A percentile compares a stretch with the other conserved stretches of the same genome.
These are phyloP conservation scores for Avicennia marina DNA, from an alignment of 257 asterid species.

Conservation along the genomic window DNA sequence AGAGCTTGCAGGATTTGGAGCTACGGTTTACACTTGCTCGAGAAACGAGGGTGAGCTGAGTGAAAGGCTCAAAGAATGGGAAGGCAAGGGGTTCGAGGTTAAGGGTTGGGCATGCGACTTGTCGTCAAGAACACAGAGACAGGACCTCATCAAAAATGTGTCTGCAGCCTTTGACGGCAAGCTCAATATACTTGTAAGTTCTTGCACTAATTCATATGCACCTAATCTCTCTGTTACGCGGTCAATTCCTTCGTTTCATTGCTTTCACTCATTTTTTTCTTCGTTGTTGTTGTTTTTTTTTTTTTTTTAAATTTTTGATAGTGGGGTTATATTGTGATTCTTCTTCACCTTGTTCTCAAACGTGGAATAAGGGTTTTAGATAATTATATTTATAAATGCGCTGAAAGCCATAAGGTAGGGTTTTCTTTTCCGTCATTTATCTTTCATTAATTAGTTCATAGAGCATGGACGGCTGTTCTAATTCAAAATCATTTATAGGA, in stretches of 20 bases:
- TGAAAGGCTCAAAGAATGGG: constrained; percentile 52
- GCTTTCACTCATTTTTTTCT: not conserved
- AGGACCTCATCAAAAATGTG: constrained; percentile 37
- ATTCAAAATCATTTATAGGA: too few species aligned
- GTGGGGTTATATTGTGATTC: too few species aligned
- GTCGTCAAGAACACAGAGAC: constrained; percentile 36
- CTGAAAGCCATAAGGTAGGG: too few species aligned
- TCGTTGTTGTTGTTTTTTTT: too few species aligned
- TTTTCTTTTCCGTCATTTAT: too few species aligned
- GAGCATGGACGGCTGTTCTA: too few species aligned
- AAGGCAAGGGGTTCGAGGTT: constrained; percentile 53
- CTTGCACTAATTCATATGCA: not conserved
- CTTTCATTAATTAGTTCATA: too few species aligned
- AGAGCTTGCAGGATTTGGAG: constrained; percentile 69
- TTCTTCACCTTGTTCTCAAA: too few species aligned
- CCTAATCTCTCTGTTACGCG: not conserved
- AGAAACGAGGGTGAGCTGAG: constrained; percentile 37
- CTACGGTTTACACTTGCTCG: constrained; percentile 56
- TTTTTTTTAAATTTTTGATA: too few species aligned
- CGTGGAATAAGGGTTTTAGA: too few species aligned
- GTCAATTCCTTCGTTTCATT: too few species aligned
- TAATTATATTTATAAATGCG: too few species aligned
- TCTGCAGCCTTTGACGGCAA: constrained; percentile 50
- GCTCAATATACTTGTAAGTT: constrained; percentile 54
- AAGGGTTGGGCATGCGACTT: constrained; percentile 49